Evolutionary conservation across 1,284 basidiomycete species (phyloP).

Genomic region (Microbotryum silenes-acaulis): DNA sequence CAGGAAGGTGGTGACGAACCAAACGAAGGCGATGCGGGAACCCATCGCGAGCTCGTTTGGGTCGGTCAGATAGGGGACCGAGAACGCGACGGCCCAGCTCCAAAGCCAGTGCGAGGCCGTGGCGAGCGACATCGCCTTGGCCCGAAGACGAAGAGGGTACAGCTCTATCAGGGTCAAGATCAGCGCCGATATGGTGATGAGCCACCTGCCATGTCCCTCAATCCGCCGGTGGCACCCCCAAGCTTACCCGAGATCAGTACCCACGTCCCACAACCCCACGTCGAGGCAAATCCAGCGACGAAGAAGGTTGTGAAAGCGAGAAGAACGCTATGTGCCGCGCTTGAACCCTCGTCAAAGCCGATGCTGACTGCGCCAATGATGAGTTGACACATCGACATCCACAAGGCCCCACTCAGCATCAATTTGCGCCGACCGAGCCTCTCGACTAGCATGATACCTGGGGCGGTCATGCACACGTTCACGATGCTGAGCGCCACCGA

Average conservation of each 20-base stretch:
- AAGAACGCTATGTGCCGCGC: neutral
- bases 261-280: no score
- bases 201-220: no score
- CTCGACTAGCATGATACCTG: slow-evolving; percentile 7
- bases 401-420: neutral
- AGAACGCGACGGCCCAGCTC: neutral
- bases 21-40: no score
- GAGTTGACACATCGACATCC: neutral
- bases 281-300: no score
- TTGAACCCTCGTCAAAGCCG: neutral
- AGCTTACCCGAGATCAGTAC: no score
- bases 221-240: no score
- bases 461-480: slow-evolving; percentile 3
- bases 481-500: neutral
- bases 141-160: no score
- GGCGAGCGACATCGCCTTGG: no score
- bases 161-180: no score
- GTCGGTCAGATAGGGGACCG: neutral
- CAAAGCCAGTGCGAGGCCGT: neutral
- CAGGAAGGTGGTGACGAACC: no score
- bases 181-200: no score
- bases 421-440: slow-evolving; percentile 4
- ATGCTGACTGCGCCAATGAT: slow-evolving; percentile 12
- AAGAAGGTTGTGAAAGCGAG: neutral
- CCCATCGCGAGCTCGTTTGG: no score